Base-by-base conservation (phyloP, 2,329 filamentous ascomycete species). In the Grosmannia penicillata region DNA sequence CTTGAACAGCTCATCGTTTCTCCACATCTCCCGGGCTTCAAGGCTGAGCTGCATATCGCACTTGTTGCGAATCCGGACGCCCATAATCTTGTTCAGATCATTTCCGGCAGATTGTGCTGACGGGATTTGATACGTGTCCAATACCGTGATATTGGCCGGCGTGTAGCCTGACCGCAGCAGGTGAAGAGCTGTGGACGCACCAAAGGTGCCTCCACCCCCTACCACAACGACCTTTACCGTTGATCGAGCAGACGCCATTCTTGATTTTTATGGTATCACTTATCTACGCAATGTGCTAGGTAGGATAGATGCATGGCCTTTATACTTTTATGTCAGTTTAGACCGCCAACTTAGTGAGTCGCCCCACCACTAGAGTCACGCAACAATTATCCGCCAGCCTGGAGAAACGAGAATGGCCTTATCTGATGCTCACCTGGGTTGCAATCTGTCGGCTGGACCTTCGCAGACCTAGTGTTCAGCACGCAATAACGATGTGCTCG, bases 1-100 rank as follows among this genome's bases (percentile, higher is more conserved):
- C 49, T 77, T 62, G 52, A 75, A 76, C 8, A 41, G 31, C 21
- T 27, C 25, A 10, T 66, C 62, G 24, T 57, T 52, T 15, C 46
- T 55, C 63, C 63, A 66, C 55, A 57, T 56, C 5, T 56, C 49
- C 4, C 50, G 40, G 14, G 55, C 55, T 35, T 57, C 55, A 5
- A 54, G 36, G 29, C 51, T 55, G 14, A 58, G 50, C 38, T 51
- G 53, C 8, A 55, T 21, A 39, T 56, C 53, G 24, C 48, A 48
- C 26, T 51, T 47, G 28, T 53, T 56, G 14, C 52, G 50, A 25
- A 56, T 31, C 3, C 56, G 55, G 15, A 62, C 49, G 14, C 55
- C 57, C 54, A 64, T 61, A 42, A 65, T 62, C 49, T 66, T 66
- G 48, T 66, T 66, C 11, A 66, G 49, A 31, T 66, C 63, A 39